A percentile compares a stretch with the other conserved stretches of the same genome.
phyloP scores from a whole-genome alignment of 257 asterid species.

The Leptodermis oblonga region DNA sequence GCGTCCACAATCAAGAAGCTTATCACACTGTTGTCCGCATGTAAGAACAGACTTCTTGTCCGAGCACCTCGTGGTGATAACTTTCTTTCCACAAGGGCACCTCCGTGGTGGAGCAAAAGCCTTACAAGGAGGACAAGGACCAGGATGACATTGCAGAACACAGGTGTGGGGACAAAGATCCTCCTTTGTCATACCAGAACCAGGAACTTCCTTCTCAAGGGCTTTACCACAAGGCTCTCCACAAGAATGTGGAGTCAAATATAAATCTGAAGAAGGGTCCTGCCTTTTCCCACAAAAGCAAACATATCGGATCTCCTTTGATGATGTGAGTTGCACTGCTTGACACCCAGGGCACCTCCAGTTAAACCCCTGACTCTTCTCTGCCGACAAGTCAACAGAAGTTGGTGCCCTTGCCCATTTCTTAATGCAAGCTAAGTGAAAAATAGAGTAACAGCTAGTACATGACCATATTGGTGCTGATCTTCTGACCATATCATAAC shows the following conservation, averaged over 20 bases:
- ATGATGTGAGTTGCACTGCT: slow-evolving; percentile 78
- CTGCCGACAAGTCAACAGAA: slow-evolving; percentile 73
- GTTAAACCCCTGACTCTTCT: slow-evolving; percentile 77
- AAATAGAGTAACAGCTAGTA: slow-evolving; percentile 86
- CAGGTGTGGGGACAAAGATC: slow-evolving; percentile 89
- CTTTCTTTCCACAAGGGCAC: slow-evolving; percentile 95
- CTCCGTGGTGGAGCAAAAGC: slow-evolving; percentile 86
- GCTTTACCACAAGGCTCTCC: slow-evolving; percentile 94
- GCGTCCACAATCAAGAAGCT: slow-evolving; percentile 81
- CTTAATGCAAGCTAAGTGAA: slow-evolving; percentile 80
- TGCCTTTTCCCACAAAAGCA: slow-evolving; percentile 91
- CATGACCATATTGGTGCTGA: slow-evolving; percentile 93
- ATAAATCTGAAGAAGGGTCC: slow-evolving; percentile 88
- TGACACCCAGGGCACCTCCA: slow-evolving; percentile 99
- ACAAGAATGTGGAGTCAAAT: slow-evolving; percentile 97
- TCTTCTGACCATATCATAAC: slow-evolving; percentile 94
- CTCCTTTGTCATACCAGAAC: slow-evolving; percentile 51
- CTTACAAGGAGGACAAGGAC: slow-evolving; percentile 98
- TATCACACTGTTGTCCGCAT: slow-evolving; percentile 82
- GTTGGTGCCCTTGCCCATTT: slow-evolving; percentile 99
- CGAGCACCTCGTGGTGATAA: slow-evolving; percentile 83
- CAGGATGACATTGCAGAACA: slow-evolving; percentile 98
- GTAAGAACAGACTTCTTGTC: slow-evolving; percentile 80
- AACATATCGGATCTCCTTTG: slow-evolving; percentile 69
- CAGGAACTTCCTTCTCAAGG: slow-evolving; percentile 71